Percentiles rank a stretch among this genome's conserved stretches.
These are phyloP conservation scores for Fraxinus greggii DNA, from an alignment of 305 asterid genomes.

Conservation along the genomic window DNA sequence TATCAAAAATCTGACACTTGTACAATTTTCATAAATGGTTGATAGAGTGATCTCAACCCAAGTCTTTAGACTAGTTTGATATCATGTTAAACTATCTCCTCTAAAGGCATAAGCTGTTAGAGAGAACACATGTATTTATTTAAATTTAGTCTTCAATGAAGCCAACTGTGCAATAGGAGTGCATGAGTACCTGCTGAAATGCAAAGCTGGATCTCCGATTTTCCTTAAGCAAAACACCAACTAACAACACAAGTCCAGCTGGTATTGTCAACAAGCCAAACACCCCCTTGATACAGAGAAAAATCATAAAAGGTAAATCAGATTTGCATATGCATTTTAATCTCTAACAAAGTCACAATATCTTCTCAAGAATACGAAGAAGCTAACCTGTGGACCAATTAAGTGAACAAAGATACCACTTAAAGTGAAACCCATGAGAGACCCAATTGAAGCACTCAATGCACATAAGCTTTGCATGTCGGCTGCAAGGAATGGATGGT, in stretches of 20 bases:
- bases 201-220: constrained; percentile 41
- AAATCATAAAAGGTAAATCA: neutral
- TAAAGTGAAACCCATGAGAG: constrained; percentile 71
- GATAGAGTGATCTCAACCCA: neutral
- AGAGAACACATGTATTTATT: neutral
- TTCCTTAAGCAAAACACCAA: constrained; percentile 76
- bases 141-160: neutral
- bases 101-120: neutral
- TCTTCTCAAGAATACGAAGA: constrained; percentile 5
- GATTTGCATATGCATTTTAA: neutral
- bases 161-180: constrained; percentile 19
- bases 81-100: neutral
- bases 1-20: neutral
- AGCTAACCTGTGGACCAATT: constrained; percentile 76
- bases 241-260: constrained; percentile 65
- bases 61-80: neutral
- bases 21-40: neutral
- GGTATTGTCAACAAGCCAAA: constrained; percentile 76
- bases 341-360: neutral
- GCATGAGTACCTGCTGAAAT: constrained; percentile 53
- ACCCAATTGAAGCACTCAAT: constrained; percentile 79
- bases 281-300: constrained; percentile 60
- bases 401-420: constrained; percentile 84
- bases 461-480: constrained; percentile 95
- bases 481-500: constrained; percentile 73